A percentile compares a stretch with the other conserved stretches of the same genome.
Conservation (phyloP, 805 yeast species). For the Ogataea glucozyma region DNA sequence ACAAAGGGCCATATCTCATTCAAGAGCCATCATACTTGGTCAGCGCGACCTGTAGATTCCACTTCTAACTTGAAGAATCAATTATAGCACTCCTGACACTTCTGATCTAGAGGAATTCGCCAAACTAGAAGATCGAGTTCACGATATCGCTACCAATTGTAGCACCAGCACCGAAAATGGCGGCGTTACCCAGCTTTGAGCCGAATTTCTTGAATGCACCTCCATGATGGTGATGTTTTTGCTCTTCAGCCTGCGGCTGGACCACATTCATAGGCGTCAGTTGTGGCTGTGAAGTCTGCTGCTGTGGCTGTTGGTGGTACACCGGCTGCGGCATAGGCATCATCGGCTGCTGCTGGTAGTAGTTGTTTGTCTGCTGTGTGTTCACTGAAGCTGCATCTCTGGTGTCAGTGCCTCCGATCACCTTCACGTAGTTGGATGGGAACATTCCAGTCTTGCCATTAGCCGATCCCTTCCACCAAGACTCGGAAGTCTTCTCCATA, state of each 20-base stretch:
- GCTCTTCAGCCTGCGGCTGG: conserved; percentile 22
- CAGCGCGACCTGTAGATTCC: conserved; percentile 1
- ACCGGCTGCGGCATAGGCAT: conserved; percentile 23
- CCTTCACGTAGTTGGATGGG: conserved; percentile 82
- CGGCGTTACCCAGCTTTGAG: conserved; percentile 88
- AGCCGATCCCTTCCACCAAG: conserved; percentile 88
- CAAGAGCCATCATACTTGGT: conserved; percentile 1
- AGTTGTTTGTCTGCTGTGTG: conserved; percentile 15
- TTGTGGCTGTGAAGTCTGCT: conserved; percentile 23
- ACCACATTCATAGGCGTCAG: conserved; percentile 25
- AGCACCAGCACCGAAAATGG: conserved; percentile 97
- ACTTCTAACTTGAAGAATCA: too few relatives aligned
- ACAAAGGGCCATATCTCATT: too few relatives aligned
- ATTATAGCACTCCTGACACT: too few relatives aligned
- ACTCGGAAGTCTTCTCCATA: conserved; percentile 70
- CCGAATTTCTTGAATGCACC: conserved; percentile 64
- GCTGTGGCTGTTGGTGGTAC: conserved; percentile 18
- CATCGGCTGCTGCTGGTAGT: conserved; percentile 27
- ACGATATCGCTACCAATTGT: conserved; percentile 87
- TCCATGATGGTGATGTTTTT: conserved; percentile 22
- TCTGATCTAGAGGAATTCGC: too few relatives aligned
- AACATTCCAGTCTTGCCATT: conserved; percentile 73
- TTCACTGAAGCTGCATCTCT: conserved; percentile 20
- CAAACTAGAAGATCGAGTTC: conserved; percentile 59
- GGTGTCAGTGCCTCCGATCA: conserved; percentile 23